These are phyloP conservation scores for Epicoccum sorghinum DNA, from an alignment of 2,329 filamentous ascomycete genomes.

Conservation along the genomic window DNA sequence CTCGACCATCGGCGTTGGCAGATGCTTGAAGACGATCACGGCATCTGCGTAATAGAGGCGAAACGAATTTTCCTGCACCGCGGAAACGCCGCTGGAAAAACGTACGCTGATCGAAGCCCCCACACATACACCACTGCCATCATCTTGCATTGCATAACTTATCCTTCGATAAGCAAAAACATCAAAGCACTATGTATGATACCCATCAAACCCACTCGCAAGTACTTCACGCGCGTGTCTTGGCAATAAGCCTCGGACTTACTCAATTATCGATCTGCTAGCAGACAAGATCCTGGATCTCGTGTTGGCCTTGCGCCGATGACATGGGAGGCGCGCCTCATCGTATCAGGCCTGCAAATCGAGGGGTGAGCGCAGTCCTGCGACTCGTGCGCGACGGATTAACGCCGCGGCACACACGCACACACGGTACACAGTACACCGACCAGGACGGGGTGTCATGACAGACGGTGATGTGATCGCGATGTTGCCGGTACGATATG, in stretches of 20 bases:
- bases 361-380: background rate
- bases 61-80: background rate
- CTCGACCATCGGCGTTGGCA: background rate
- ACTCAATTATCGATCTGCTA: conserved; percentile 2
- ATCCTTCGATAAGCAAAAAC: conserved; percentile 1
- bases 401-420: background rate
- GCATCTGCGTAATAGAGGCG: conserved; percentile 1
- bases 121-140: conserved; percentile 2
- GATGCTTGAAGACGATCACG: conserved; percentile 9
- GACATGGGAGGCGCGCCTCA: conserved; percentile 14
- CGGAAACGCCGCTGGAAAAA: conserved; percentile 5
- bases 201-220: background rate
- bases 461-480: conserved; percentile 1
- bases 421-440: background rate
- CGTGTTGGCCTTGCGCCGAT: conserved; percentile 11
- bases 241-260: conserved; percentile 13
- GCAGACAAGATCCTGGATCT: background rate
- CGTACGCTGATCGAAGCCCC: background rate
- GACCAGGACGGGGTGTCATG: background rate
- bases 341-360: conserved; percentile 5
- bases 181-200: background rate
- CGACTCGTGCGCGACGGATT: background rate
- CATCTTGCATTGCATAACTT: conserved; percentile 14
- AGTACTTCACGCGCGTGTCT: background rate
- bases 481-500: background rate